Percentiles rank a stretch among this genome's conserved stretches.
phyloP scores from a whole-genome alignment of 2,329 filamentous ascomycete genomes.

The Pyricularia sp. region DNA sequence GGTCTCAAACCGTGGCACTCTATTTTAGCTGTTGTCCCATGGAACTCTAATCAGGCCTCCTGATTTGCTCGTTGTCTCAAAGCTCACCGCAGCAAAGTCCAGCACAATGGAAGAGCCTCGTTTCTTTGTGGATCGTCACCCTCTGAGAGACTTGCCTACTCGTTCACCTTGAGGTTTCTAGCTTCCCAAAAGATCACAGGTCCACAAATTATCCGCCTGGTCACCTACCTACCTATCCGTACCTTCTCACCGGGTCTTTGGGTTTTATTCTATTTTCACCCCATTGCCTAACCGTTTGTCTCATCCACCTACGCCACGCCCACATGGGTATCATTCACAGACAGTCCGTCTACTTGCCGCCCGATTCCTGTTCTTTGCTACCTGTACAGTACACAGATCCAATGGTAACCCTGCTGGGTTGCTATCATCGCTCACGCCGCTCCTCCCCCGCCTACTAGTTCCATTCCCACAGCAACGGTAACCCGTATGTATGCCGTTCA shows the following conservation, averaged over 20 bases:
- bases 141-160: not conserved
- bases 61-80: conserved; percentile 19
- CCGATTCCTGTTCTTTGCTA: not conserved
- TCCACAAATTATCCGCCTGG: not conserved
- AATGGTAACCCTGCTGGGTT: not conserved
- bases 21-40: conserved; percentile 13
- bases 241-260: not conserved
- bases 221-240: not conserved
- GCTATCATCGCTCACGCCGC: not conserved
- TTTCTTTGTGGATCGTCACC: not conserved
- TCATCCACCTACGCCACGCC: not conserved
- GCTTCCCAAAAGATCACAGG: not conserved
- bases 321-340: not conserved
- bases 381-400: not conserved
- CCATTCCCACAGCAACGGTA: not conserved
- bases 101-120: not conserved
- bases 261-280: not conserved
- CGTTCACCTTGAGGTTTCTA: not conserved
- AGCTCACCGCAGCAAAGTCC: conserved; percentile 4
- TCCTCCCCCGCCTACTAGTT: not conserved
- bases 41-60: conserved; percentile 14
- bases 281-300: not conserved
- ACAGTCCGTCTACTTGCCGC: not conserved
- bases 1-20: conserved; percentile 8
- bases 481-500: not conserved